These are phyloP conservation scores for Peronospora belbahrii DNA, from an alignment of 352 stramenopile species.

Conservation along the genomic window DNA sequence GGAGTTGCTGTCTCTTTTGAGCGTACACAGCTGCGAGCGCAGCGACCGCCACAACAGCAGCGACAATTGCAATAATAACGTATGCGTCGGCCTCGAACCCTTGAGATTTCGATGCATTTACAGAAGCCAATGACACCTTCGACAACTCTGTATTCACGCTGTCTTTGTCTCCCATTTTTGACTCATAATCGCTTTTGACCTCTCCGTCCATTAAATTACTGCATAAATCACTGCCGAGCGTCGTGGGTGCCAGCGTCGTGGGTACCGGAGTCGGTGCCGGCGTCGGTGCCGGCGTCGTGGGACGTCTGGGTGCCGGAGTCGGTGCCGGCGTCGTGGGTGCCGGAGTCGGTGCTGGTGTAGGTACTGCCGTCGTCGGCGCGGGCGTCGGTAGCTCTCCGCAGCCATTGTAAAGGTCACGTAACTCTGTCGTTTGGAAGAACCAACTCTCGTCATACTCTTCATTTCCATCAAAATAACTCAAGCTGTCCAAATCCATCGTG, in stretches of 20 bases:
- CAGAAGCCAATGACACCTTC: constrained; percentile 13
- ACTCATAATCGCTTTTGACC: too few species aligned
- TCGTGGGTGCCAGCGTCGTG: background rate
- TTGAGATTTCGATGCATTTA: background rate
- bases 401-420: constrained; percentile 28
- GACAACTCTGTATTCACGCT: constrained; percentile 3
- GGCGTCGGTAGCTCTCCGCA: constrained; percentile 26
- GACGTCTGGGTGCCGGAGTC: constrained; percentile 12
- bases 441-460: constrained; percentile 28
- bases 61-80: constrained; percentile 6
- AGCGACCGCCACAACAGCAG: constrained; percentile 9
- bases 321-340: constrained; percentile 13
- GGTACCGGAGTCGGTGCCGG: background rate
- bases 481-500: constrained; percentile 18
- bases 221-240: constrained; percentile 6
- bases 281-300: constrained; percentile 9
- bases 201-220: too few species aligned
- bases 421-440: constrained; percentile 27
- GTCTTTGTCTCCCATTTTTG: constrained; percentile 5
- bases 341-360: constrained; percentile 12
- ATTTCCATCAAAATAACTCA: constrained; percentile 22
- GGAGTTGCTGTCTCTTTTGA: constrained; percentile 6
- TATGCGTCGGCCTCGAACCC: constrained; percentile 2
- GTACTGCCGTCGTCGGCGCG: constrained; percentile 17
- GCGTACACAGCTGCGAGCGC: constrained; percentile 10